These are phyloP conservation scores for Claviceps humidiphila DNA, from an alignment of 2,329 filamentous ascomycete species.

Conservation along the genomic window DNA sequence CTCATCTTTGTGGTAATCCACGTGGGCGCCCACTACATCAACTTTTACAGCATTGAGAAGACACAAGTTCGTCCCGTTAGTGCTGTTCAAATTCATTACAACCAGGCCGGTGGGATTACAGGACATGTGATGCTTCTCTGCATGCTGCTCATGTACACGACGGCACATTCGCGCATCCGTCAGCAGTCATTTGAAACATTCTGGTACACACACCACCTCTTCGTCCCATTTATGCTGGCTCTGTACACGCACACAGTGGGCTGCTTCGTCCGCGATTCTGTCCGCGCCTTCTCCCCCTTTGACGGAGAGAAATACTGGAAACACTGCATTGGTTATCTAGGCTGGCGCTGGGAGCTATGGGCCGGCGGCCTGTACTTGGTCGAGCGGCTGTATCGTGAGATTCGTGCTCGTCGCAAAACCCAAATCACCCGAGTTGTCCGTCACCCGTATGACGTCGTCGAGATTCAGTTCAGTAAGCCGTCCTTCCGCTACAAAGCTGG, in stretches of 20 bases:
- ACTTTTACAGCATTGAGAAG: conserved; percentile 93
- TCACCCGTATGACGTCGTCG: conserved; percentile 92
- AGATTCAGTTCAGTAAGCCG: conserved; percentile 93
- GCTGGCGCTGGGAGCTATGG: conserved; percentile 92
- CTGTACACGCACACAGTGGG: conserved; percentile 93
- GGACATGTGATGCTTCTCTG: conserved; percentile 97
- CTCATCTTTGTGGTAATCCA: conserved; percentile 72
- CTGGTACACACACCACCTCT: conserved; percentile 99
- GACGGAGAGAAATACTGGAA: conserved; percentile 71
- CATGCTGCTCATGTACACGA: conserved; percentile 98
- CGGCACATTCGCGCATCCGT: conserved; percentile 80
- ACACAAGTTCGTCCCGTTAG: conserved; percentile 66
- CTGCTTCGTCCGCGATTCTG: conserved; percentile 85
- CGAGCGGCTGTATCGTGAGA: conserved; percentile 83
- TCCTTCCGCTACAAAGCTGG: conserved; percentile 97
- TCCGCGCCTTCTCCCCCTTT: conserved; percentile 64
- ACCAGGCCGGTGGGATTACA: conserved; percentile 78
- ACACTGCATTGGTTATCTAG: conserved; percentile 89
- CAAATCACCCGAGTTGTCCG: conserved; percentile 88
- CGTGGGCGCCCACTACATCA: conserved; percentile 77
- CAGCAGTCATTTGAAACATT: conserved; percentile 98
- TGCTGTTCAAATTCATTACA: conserved; percentile 85
- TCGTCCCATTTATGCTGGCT: conserved; percentile 84
- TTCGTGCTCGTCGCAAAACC: conserved; percentile 70
- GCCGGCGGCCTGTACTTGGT: conserved; percentile 74